Percentiles rank a stretch among this genome's conserved stretches.
Evolutionary conservation across 441 rosid genomes (phyloP).

Genomic region (Iberis amara): DNA sequence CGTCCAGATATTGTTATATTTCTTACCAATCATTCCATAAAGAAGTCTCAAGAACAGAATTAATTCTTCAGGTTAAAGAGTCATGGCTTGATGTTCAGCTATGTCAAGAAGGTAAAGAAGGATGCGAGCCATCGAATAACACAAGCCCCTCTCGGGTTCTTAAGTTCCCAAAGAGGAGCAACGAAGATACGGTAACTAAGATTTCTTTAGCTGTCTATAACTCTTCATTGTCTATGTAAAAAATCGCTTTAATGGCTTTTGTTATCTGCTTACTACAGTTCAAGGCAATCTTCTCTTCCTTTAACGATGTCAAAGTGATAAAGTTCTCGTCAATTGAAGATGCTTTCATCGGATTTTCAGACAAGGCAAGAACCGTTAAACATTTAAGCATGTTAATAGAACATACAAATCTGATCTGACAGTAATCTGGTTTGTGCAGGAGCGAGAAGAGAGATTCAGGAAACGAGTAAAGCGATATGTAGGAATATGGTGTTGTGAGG

Average conservation of each 20-base stretch:
- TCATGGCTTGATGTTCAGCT: conserved; percentile 90
- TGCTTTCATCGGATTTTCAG: conserved; percentile 66
- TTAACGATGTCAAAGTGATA: conserved; percentile 72
- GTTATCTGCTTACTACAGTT: conserved; percentile 41
- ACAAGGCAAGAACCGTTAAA: conserved; percentile 67
- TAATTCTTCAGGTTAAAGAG: conserved; percentile 90
- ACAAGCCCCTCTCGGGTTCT: conserved; percentile 45
- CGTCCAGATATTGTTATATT: background rate
- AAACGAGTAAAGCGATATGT: conserved; percentile 69
- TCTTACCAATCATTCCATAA: background rate
- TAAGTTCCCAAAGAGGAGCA: conserved; percentile 73
- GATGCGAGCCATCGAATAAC: conserved; percentile 49
- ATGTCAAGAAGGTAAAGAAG: conserved; percentile 65
- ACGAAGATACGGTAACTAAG: conserved; percentile 66
- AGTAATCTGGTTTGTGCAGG: conserved; percentile 33
- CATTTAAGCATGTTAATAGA: conserved; percentile 1
- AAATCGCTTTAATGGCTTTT: conserved; percentile 12
- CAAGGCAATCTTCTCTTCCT: conserved; percentile 59
- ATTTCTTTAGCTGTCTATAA: conserved; percentile 14
- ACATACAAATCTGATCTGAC: conserved; percentile 17
- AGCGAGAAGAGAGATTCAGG: conserved; percentile 62
- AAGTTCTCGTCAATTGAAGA: conserved; percentile 85
- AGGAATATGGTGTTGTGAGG: conserved; percentile 97
- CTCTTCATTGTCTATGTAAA: background rate
- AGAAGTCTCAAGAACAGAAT: too few species aligned